These are phyloP conservation scores for Ascochyta pisi DNA, from an alignment of 2,329 filamentous ascomycete species.

Conservation along the genomic window DNA sequence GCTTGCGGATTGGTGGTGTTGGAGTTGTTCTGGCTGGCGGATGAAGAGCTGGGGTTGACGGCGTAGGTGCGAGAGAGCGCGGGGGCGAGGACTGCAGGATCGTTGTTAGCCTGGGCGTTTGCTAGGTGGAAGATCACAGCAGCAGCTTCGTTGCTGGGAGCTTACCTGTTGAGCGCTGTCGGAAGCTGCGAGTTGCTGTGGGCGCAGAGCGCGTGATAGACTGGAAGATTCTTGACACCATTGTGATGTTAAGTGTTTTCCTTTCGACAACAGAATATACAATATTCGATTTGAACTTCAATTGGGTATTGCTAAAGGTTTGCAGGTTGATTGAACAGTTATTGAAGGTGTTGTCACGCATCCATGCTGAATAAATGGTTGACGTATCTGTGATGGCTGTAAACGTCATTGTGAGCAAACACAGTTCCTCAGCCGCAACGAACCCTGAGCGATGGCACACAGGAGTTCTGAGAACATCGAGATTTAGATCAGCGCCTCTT, in stretches of 20 bases:
- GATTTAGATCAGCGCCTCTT: no score
- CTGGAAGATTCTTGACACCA: not conserved
- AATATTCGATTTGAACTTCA: not conserved
- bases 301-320: not conserved
- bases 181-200: not conserved
- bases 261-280: not conserved
- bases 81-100: not conserved
- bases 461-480: not conserved
- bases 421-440: not conserved
- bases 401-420: not conserved
- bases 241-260: not conserved
- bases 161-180: not conserved
- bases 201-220: not conserved
- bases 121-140: not conserved
- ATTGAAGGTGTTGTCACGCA: not conserved
- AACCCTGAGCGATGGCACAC: not conserved
- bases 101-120: not conserved
- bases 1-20: not conserved
- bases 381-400: constrained; percentile 3
- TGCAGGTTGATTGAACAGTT: not conserved
- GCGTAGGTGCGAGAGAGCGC: not conserved
- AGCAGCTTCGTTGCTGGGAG: no score
- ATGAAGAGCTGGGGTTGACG: not conserved
- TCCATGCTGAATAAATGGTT: not conserved
- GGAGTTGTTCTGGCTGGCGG: not conserved